Evolutionary conservation across 1,284 basidiomycete genomes (phyloP).

Genomic region (Singerocomus rubriflavus): DNA sequence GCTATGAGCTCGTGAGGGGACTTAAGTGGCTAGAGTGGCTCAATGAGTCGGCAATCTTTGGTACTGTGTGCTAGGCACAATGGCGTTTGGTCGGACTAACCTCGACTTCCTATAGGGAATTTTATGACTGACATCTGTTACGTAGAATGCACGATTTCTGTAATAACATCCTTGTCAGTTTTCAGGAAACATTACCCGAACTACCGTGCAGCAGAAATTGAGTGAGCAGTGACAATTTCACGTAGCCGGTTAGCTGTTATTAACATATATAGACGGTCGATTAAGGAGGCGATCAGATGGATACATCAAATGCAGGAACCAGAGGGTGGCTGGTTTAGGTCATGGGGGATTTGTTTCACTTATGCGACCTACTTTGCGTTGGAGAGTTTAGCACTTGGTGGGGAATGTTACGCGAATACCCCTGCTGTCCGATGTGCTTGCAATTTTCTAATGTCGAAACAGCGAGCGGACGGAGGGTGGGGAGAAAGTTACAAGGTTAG

Average conservation of each 20-base stretch:
- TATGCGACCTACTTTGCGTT: conserved; percentile 97
- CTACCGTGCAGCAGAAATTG: conserved; percentile 81
- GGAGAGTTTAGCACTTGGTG: conserved; percentile 87
- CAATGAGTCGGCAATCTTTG: conserved; percentile 94
- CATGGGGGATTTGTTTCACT: conserved; percentile 96
- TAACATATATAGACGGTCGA: conserved; percentile 46
- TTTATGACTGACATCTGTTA: conserved; percentile 95
- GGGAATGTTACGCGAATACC: conserved; percentile 85
- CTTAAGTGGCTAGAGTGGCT: conserved; percentile 78
- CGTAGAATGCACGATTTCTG: conserved; percentile 95
- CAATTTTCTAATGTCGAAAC: conserved; percentile 81
- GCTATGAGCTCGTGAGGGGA: conserved; percentile 90
- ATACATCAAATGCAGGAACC: conserved; percentile 78
- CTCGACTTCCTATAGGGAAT: conserved; percentile 51
- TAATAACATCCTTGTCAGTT: conserved; percentile 82
- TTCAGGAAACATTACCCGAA: conserved; percentile 80
- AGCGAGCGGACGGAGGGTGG: conserved; percentile 95
- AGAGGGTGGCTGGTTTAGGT: conserved; percentile 96
- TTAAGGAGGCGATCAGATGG: conserved; percentile 72
- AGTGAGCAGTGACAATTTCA: conserved; percentile 44
- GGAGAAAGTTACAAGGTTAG: conserved; percentile 92
- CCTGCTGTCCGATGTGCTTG: conserved; percentile 73
- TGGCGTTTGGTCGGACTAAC: conserved; percentile 5
- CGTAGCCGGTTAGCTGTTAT: background rate
- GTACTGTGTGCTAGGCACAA: conserved; percentile 36